Conservation (phyloP, 139 green algal genomes). For the Pseudopediastrum boryanum region DNA sequence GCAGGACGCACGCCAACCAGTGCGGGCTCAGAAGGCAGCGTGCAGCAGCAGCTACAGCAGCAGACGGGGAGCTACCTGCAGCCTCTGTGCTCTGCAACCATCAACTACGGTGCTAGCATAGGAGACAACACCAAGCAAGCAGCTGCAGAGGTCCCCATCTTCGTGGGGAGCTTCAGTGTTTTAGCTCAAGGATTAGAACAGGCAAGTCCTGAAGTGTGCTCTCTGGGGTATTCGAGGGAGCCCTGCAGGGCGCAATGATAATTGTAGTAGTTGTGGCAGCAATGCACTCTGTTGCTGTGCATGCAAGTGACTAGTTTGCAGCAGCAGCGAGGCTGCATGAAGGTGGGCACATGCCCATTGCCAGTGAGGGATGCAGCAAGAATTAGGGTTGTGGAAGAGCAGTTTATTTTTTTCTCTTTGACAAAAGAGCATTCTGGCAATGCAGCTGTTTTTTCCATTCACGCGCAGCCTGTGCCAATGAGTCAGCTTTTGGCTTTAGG, state of each 20-base stretch:
- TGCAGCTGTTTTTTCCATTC: too few relatives aligned
- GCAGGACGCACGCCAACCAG: too few relatives aligned
- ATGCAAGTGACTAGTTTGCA: background rate
- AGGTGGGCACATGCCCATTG: background rate
- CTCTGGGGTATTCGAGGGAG: background rate
- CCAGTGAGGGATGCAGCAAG: too few relatives aligned
- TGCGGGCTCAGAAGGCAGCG: too few relatives aligned
- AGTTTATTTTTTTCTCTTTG: too few relatives aligned
- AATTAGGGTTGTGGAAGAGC: too few relatives aligned
- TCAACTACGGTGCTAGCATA: constrained; percentile 43
- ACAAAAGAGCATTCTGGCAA: too few relatives aligned
- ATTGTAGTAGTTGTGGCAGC: too few relatives aligned
- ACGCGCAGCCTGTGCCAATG: too few relatives aligned
- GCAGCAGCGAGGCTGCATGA: background rate
- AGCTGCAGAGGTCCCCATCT: constrained; percentile 31
- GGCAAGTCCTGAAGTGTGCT: background rate
- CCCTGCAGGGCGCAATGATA: background rate
- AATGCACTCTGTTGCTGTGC: background rate
- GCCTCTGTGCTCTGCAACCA: constrained; percentile 26
- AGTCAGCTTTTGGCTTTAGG: too few relatives aligned
- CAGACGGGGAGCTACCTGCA: background rate
- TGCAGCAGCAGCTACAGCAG: constrained; percentile 15
- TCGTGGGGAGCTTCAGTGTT: constrained; percentile 34
- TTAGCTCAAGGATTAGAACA: background rate
- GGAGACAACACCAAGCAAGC: constrained; percentile 21